These are phyloP conservation scores for Neoascochyta sp. DNA, from an alignment of 2,329 filamentous ascomycete species.

Conservation along the genomic window DNA sequence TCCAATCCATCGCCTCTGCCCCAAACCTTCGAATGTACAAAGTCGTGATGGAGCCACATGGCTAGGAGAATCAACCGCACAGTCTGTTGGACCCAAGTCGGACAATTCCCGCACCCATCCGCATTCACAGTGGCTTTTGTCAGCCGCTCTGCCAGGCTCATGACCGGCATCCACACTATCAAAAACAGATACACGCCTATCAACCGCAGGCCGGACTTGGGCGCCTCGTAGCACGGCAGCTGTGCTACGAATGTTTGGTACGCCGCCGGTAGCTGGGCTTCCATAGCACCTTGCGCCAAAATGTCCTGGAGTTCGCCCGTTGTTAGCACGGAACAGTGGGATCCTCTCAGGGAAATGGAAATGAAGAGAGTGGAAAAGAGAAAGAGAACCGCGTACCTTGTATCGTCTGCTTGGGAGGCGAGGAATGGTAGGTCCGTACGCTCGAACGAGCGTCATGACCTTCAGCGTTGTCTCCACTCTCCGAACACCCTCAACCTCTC, in stretches of 20 bases:
- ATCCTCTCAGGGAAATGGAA: not conserved
- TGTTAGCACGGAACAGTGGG: not conserved
- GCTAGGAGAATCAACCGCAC: not conserved
- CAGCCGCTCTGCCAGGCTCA: not conserved
- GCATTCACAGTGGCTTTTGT: not conserved
- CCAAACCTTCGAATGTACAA: not conserved
- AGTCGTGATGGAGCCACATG: not conserved
- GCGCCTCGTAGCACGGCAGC: not conserved
- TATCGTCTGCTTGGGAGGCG: not conserved
- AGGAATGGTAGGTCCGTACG: not conserved
- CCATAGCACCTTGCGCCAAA: not conserved
- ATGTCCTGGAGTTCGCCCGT: too few relatives aligned
- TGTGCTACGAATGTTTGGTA: not conserved
- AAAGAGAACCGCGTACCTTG: not conserved
- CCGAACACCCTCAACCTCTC: not conserved
- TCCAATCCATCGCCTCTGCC: not conserved
- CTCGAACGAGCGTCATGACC: too few relatives aligned
- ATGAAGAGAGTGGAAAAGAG: not conserved
- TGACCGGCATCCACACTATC: not conserved
- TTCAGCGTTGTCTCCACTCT: not conserved
- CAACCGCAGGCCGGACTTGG: not conserved
- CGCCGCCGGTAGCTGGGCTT: not conserved
- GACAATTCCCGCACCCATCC: not conserved
- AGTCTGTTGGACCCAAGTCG: not conserved
- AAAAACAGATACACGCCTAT: not conserved